A percentile compares a stretch with the other conserved stretches of the same genome.
phyloP scores from a whole-genome alignment of 192 early-diverging fungal genomes.

The Chytriomyces hyalinus region DNA sequence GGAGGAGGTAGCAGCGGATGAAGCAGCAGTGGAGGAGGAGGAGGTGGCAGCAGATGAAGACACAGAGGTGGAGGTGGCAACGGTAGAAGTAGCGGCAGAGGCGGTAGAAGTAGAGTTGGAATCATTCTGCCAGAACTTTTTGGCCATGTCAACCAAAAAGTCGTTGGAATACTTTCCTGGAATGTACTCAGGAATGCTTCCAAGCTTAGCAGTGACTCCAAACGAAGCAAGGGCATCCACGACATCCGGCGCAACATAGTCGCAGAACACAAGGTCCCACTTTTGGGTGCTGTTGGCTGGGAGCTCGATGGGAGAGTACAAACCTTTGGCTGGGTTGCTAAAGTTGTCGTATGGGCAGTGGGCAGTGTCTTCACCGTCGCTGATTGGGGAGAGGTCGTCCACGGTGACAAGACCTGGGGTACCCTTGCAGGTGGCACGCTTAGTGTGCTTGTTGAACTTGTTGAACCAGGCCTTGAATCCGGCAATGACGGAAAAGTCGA shows the following conservation, averaged over 20 bases:
- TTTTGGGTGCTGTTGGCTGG: conserved; percentile 13
- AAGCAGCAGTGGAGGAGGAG: not conserved
- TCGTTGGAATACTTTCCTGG: not conserved
- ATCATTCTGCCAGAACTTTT: conserved; percentile 13
- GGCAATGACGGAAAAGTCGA: conserved; percentile 48
- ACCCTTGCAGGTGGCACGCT: conserved; percentile 31
- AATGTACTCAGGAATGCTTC: not conserved
- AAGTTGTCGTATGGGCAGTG: conserved; percentile 50
- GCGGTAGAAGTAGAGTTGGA: not conserved
- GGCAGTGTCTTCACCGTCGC: conserved; percentile 57
- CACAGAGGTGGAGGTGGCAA: not conserved
- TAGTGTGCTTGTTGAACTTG: conserved; percentile 37
- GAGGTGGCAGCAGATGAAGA: not conserved
- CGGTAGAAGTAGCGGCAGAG: not conserved
- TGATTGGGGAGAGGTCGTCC: conserved; percentile 45
- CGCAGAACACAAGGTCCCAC: conserved; percentile 41
- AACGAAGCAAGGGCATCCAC: not conserved
- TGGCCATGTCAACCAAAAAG: conserved; percentile 10
- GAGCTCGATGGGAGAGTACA: conserved; percentile 41
- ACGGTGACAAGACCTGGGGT: conserved; percentile 58
- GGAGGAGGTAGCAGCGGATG: not conserved
- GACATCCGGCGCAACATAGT: conserved; percentile 52
- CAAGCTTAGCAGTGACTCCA: not conserved
- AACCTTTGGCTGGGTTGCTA: not conserved
- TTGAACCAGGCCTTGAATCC: conserved; percentile 43